Base-by-base conservation (phyloP, 768 basidiomycete species). In the Amanita jacksonii region DNA sequence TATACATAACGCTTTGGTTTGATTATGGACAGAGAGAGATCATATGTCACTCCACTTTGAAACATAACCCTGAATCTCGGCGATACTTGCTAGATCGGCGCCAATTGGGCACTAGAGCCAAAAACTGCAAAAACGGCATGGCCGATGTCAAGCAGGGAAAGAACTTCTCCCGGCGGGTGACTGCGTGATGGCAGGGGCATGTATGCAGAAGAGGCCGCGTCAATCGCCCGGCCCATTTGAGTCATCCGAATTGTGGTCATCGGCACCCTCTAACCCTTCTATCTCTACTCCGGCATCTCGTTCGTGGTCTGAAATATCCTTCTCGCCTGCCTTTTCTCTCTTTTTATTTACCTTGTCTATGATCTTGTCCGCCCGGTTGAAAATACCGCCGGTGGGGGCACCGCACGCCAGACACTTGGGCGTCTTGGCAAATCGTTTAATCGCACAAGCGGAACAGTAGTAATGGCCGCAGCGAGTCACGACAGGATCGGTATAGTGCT, bases 401-500 rank as follows among this genome's bases (percentile, higher is more conserved):
- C 91, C 86, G 57, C 96, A 99, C 8, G 93, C 96, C 41, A 89
- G 73, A 53, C 96, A 99, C 63, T 92, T 97, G 1, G 90, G 90
- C 35, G 90, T 97, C 69, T 84, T 94, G 30, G 82, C 79, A 54
- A 84, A 98, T 40, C 96, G 77, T 61, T 90, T 89, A 65, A 98
- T 91, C 20, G 96, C 96, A 60, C 96, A 98, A 33, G 83, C 74
- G 38, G 86, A 87, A 62, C 92, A 94, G 61, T 89, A 98, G 65
- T 94, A 97, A 62, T 98, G 96, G 3, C 86, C 89, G 63, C 96
- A 99, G 42, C 89, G 84, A 31, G 96, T 98, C 38, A 90, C 90
- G 48, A 99, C 77, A 13, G 96, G 94, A 54, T 96, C 90, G 9
- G 84, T 92, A 64, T 92, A 98, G 42, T 81, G 83, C 56, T 96